Evolutionary conservation across 176 grass and related monocot species (phyloP).

Genomic region (Eragrostis nindensis): DNA sequence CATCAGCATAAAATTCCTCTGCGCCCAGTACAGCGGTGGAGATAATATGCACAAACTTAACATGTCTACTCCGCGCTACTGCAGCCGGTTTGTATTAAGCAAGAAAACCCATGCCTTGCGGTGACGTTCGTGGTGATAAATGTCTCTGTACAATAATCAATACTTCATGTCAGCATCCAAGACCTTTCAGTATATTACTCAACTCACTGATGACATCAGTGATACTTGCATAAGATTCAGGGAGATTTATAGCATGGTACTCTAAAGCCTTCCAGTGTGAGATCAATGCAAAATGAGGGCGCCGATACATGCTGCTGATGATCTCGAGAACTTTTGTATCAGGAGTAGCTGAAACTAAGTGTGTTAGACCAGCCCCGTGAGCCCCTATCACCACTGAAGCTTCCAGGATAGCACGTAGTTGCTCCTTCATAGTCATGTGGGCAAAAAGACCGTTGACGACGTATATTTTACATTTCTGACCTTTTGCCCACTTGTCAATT

Average conservation of each 20-base stretch:
- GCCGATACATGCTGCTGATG: conserved; percentile 80
- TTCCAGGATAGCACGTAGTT: conserved; percentile 76
- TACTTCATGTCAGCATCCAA: conserved; percentile 67
- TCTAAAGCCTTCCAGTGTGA: conserved; percentile 89
- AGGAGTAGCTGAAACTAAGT: conserved; percentile 70
- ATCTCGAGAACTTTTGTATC: conserved; percentile 91
- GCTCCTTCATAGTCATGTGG: conserved; percentile 94
- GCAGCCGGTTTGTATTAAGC: neutral
- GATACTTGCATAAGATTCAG: conserved; percentile 57
- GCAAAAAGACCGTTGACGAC: conserved; percentile 89
- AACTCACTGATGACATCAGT: conserved; percentile 56
- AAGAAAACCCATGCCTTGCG: neutral
- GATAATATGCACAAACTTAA: neutral
- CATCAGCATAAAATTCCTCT: conserved; percentile 14
- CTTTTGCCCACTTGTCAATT: conserved; percentile 74
- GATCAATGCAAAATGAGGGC: conserved; percentile 85
- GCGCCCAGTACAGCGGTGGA: neutral
- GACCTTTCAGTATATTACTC: conserved; percentile 59
- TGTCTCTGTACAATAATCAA: neutral
- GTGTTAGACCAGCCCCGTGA: conserved; percentile 93
- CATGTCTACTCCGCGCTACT: too few relatives aligned
- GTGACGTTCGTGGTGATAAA: neutral
- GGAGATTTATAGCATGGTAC: conserved; percentile 85
- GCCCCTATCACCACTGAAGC: conserved; percentile 89
- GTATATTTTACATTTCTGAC: conserved; percentile 77